These are phyloP conservation scores for Copromyces sp. DNA, from an alignment of 495 filamentous ascomycete species.

Conservation along the genomic window DNA sequence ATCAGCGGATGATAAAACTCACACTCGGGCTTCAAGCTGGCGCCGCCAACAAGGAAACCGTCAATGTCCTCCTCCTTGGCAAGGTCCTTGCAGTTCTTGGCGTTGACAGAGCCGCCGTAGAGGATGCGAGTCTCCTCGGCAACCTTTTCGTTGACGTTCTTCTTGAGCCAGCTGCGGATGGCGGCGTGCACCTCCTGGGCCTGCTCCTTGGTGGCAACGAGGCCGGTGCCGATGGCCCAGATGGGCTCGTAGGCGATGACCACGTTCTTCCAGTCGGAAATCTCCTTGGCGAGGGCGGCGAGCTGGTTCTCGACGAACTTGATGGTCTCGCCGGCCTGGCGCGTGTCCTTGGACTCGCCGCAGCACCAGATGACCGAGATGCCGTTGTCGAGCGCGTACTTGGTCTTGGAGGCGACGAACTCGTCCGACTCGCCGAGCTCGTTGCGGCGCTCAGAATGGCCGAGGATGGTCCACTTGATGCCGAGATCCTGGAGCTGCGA, in stretches of 20 bases:
- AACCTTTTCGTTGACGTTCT: constrained; percentile 58
- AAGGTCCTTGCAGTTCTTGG: constrained; percentile 95
- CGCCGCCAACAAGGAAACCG: constrained; percentile 95
- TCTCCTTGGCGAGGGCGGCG: constrained; percentile 53
- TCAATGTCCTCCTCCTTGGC: constrained; percentile 89
- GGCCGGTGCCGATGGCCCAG: constrained; percentile 98
- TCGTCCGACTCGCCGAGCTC: constrained; percentile 76
- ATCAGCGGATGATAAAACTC: constrained; percentile 28
- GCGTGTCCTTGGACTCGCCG: constrained; percentile 88
- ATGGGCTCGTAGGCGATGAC: constrained; percentile 98
- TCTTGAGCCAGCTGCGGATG: constrained; percentile 79
- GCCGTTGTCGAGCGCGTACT: constrained; percentile 77
- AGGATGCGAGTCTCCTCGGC: constrained; percentile 78
- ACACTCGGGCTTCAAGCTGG: constrained; percentile 97
- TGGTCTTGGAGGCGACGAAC: constrained; percentile 87
- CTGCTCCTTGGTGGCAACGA: constrained; percentile 88
- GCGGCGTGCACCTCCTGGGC: constrained; percentile 91
- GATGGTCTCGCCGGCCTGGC: constrained; percentile 77
- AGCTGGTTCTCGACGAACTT: constrained; percentile 80
- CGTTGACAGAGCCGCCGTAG: constrained; percentile 92
- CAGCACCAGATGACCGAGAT: constrained; percentile 90
- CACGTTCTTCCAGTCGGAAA: constrained; percentile 82
- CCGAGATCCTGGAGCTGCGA: constrained; percentile 78
- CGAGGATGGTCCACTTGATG: constrained; percentile 82
- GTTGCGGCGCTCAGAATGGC: constrained; percentile 86